Percentiles rank a stretch among this genome's conserved stretches.
Conservation (phyloP, 2,329 filamentous ascomycete species). For the Aspergillus cejpii region DNA sequence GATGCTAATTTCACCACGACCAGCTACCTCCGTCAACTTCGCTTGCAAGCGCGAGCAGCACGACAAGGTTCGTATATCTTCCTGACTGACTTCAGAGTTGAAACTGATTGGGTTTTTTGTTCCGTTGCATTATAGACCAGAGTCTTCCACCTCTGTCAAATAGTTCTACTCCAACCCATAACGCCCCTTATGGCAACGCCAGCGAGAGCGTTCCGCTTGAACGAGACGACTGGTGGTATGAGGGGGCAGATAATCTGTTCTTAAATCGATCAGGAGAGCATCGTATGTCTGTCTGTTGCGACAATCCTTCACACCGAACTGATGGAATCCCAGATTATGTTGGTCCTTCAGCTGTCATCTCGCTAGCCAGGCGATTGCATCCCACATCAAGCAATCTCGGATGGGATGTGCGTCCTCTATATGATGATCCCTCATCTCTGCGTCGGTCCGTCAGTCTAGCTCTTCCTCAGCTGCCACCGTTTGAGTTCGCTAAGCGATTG, state of each 20-base stretch:
- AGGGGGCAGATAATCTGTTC: slow-evolving; percentile 32
- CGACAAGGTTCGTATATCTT: slow-evolving; percentile 13
- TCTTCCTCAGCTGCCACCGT: slow-evolving; percentile 43
- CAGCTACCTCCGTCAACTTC: slow-evolving; percentile 32
- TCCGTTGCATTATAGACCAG: no score
- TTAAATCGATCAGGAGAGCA: slow-evolving; percentile 34
- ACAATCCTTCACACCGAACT: not conserved
- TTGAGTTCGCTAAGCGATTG: slow-evolving; percentile 47
- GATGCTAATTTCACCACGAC: slow-evolving; percentile 2
- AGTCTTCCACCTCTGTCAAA: not conserved
- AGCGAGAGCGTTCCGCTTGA: slow-evolving; percentile 22
- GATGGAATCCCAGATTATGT: slow-evolving; percentile 24
- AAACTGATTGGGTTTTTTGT: no score
- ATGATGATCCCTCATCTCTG: slow-evolving; percentile 31
- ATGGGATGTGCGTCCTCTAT: slow-evolving; percentile 33
- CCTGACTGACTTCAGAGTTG: no score
- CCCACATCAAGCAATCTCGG: slow-evolving; percentile 30
- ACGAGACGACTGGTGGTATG: slow-evolving; percentile 38
- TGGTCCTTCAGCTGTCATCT: slow-evolving; percentile 31
- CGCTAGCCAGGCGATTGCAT: slow-evolving; percentile 33
- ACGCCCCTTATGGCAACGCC: slow-evolving; percentile 11
- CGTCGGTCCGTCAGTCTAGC: slow-evolving; percentile 22
- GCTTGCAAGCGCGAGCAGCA: slow-evolving; percentile 23
- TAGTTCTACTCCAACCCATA: slow-evolving; percentile 11
- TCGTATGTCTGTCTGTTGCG: slow-evolving; percentile 16